A percentile compares a stretch with the other conserved stretches of the same genome.
phyloP scores from a whole-genome alignment of 306 rosid species.

The Pterocarpus macrocarpus region DNA sequence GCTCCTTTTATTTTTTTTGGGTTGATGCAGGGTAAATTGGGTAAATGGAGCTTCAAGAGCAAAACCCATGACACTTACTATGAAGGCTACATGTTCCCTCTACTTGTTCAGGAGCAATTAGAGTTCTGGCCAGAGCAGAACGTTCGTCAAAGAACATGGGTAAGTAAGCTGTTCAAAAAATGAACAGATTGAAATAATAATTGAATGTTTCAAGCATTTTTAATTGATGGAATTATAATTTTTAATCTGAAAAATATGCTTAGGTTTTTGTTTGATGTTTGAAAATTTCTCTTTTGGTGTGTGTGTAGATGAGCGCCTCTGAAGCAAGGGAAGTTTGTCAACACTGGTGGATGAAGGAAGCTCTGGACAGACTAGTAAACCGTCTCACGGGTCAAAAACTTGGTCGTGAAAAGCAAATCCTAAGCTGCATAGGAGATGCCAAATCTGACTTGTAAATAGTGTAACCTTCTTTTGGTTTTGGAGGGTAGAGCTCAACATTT shows the following conservation, averaged over 20 bases:
- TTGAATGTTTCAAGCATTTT: slow-evolving; percentile 12
- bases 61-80: slow-evolving; percentile 75
- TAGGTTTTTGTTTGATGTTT: background rate
- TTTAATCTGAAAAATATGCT: slow-evolving; percentile 12
- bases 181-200: background rate
- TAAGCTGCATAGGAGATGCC: slow-evolving; percentile 40
- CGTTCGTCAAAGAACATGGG: slow-evolving; percentile 83
- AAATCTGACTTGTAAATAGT: slow-evolving; percentile 56
- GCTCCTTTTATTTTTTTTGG: background rate
- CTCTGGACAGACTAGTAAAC: slow-evolving; percentile 70
- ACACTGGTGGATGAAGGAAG: slow-evolving; percentile 99
- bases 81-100: slow-evolving; percentile 94
- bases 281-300: slow-evolving; percentile 4
- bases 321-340: slow-evolving; percentile 88
- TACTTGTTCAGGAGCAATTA: slow-evolving; percentile 79
- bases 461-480: slow-evolving; percentile 5
- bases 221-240: background rate
- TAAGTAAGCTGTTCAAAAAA: slow-evolving; percentile 39
- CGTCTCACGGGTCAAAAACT: slow-evolving; percentile 61
- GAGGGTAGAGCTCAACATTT: slow-evolving; percentile 38
- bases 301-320: slow-evolving; percentile 68
- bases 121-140: slow-evolving; percentile 93
- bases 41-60: slow-evolving; percentile 94
- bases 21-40: slow-evolving; percentile 69
- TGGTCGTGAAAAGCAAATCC: slow-evolving; percentile 42